Evolutionary conservation across 768 basidiomycete genomes (phyloP).

Genomic region (Termitomyces heimii): DNA sequence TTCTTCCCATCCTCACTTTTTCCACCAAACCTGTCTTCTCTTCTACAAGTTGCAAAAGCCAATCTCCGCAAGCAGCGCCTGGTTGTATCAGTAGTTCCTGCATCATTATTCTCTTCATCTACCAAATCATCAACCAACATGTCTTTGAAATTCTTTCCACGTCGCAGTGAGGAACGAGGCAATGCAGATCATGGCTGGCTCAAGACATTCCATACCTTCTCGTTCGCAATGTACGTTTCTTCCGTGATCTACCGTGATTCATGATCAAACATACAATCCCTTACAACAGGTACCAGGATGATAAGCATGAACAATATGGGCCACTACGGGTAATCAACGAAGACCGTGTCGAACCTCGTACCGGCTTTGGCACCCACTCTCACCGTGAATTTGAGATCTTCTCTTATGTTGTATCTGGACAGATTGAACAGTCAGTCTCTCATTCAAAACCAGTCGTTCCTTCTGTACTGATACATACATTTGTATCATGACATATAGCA

Average conservation of each 20-base stretch:
- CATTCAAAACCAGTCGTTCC: too few species aligned
- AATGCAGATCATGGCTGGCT: slow-evolving; percentile 82
- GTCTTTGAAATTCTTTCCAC: slow-evolving; percentile 38
- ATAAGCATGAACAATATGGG: slow-evolving; percentile 56
- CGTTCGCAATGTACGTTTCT: slow-evolving; percentile 56
- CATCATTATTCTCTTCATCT: slow-evolving; percentile 9
- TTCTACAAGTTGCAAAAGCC: slow-evolving; percentile 29
- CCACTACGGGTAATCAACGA: slow-evolving; percentile 88
- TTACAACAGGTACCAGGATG: slow-evolving; percentile 51
- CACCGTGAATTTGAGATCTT: slow-evolving; percentile 91
- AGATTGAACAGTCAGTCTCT: slow-evolving; percentile 68
- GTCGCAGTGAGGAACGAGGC: slow-evolving; percentile 60
- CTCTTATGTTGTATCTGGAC: slow-evolving; percentile 75
- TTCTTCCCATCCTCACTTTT: slow-evolving; percentile 21
- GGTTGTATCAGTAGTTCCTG: slow-evolving; percentile 6
- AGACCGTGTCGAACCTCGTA: slow-evolving; percentile 69
- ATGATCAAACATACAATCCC: background rate
- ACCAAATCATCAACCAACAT: slow-evolving; percentile 7
- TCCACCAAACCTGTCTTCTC: slow-evolving; percentile 30
- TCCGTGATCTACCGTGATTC: background rate
- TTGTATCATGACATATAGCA: slow-evolving; percentile 35
- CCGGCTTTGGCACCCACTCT: slow-evolving; percentile 82
- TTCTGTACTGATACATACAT: background rate
- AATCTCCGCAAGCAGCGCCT: slow-evolving; percentile 25
- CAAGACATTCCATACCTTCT: slow-evolving; percentile 84